Base-by-base conservation (phyloP, 768 basidiomycete species). In the Paxillus involutus region DNA sequence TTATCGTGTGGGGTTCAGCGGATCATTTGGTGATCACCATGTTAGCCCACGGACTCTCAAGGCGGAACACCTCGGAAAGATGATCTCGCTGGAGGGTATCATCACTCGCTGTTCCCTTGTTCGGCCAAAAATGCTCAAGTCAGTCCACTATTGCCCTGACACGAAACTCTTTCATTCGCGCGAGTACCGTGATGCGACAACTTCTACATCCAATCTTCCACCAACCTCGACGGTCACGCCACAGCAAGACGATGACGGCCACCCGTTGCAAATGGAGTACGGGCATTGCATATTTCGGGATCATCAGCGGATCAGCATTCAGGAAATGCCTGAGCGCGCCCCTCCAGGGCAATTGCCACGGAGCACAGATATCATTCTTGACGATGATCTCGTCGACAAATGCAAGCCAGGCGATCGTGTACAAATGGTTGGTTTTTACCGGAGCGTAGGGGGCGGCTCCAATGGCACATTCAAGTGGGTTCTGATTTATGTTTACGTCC, bases 291-390 rank as follows among this genome's bases (percentile, higher is more conserved):
- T 89, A 8, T 99, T 97, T 77, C 80, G 91, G 52, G 97, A 99
- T 73, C 93, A 98, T 71, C 97, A 99, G 72, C 86, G 94, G 59
- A 91, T 98, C 67, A 94, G 87, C 70, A 98, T 99, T 58, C 97
- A 99, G 75, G 97, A 99, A 68, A 98, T 99, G 96, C 97, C 97
- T 3, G 97, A 99, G 73, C 86, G 97, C 21, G 95, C 97, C 13
- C 97, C 97, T 24, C 91, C 97, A 42, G 97, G 97, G 29, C 96
- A 98, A 71, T 78, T 99, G 29, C 97, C 97, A 43, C 82, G 97
- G 45, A 95, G 94, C 63, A 94, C 94, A 35, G 97, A 99, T 70
- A 89, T 98, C 49, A 91, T 98, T 43, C 73, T 98, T 59, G 96
- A 97, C 61, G 95, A 97, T 59, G 97, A 99, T 70, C 76, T 98